Percentiles rank a stretch among this genome's conserved stretches.
Evolutionary conservation across 768 basidiomycete genomes (phyloP).

Genomic region (Serpula lacrymans): DNA sequence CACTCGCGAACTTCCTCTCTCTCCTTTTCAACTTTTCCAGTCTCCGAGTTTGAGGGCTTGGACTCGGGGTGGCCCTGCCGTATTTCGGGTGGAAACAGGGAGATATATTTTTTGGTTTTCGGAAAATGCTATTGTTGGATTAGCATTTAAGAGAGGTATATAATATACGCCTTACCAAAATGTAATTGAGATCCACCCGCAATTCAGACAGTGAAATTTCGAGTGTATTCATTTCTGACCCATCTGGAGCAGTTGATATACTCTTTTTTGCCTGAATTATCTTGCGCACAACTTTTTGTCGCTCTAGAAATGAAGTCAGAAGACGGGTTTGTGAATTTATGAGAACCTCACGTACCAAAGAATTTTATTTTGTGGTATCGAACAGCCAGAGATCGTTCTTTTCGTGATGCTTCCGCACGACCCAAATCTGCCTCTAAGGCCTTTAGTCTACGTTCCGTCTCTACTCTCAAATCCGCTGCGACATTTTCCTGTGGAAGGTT

Average conservation of each 20-base stretch:
- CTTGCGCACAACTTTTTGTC: constrained; percentile 81
- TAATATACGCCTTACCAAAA: constrained; percentile 51
- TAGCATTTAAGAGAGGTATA: neutral
- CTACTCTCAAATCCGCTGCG: constrained; percentile 79
- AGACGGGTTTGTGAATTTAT: neutral
- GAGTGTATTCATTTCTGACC: constrained; percentile 37
- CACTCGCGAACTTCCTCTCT: constrained; percentile 51
- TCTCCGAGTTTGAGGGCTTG: constrained; percentile 1
- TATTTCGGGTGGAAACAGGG: constrained; percentile 76
- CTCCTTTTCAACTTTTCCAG: constrained; percentile 34
- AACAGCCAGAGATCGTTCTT: constrained; percentile 69
- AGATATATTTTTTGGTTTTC: constrained; percentile 83
- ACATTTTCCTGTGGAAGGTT: constrained; percentile 56
- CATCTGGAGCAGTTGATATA: constrained; percentile 34
- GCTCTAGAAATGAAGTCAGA: constrained; percentile 46
- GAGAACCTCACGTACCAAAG: constrained; percentile 61
- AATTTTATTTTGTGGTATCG: constrained; percentile 93
- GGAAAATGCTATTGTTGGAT: constrained; percentile 65
- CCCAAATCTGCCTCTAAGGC: constrained; percentile 72
- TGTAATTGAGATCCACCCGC: constrained; percentile 89
- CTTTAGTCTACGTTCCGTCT: constrained; percentile 75
- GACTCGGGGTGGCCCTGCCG: constrained; percentile 15
- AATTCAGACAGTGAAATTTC: constrained; percentile 53
- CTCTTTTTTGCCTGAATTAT: constrained; percentile 65
- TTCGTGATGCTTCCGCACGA: constrained; percentile 56